phyloP scores from a whole-genome alignment of 306 rosid species.

The Ormosia emarginata region DNA sequence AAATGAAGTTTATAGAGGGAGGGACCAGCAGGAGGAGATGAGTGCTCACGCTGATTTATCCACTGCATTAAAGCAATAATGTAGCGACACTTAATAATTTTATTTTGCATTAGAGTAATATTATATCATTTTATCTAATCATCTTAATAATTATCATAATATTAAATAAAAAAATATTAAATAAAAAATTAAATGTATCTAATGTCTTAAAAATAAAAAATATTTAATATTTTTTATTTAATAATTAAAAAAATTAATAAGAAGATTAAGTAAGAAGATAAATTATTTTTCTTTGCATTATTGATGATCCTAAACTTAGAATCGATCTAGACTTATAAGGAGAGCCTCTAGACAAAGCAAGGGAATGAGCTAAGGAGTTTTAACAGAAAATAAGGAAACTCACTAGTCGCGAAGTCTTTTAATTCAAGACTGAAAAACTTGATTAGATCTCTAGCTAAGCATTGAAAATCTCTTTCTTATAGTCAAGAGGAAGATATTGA shows the following conservation, averaged over 20 bases:
- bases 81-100: not conserved
- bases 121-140: no score
- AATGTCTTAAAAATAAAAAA: no score
- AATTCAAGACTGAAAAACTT: not conserved
- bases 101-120: no score
- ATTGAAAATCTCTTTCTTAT: not conserved
- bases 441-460: not conserved
- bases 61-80: not conserved
- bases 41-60: not conserved
- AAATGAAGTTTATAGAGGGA: not conserved
- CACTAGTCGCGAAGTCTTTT: not conserved
- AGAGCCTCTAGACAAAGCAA: not conserved
- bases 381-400: not conserved
- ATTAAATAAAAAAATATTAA: no score
- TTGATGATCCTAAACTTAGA: not conserved
- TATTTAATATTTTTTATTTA: no score
- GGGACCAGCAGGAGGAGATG: not conserved
- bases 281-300: no score
- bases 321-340: not conserved
- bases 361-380: not conserved
- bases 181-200: no score
- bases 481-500: not conserved
- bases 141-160: no score
- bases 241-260: no score
- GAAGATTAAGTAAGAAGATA: no score